Base-by-base conservation (phyloP, 129 eudicot genomes). In the Arctium lappa region DNA sequence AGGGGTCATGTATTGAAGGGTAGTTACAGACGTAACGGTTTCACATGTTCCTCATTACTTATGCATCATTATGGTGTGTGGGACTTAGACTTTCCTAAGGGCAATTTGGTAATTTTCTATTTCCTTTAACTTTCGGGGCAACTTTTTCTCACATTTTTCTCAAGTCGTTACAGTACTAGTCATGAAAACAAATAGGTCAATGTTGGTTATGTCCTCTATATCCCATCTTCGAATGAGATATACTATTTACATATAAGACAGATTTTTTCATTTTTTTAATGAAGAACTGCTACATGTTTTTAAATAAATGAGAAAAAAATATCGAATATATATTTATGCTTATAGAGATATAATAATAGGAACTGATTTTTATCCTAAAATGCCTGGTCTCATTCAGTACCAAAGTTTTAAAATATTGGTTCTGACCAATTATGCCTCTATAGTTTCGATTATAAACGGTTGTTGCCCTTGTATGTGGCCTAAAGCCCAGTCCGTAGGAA, bases 21-120 rank as follows among this genome's bases (percentile, higher is more conserved):
- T 3, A 10, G 74, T 62, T 78, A 69, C 8, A 6, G 73, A 60
- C 36, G 74, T 40, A 72, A 78, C 56, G 75, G 80, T 72, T 73
- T 82, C 81, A 76, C 86, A 76, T 34, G 70, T 63, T 60, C 33
- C 9, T 78, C 74, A 62, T 84, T 79, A 79, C 12, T 79, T 56
- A 71, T 78, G 48, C 87, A 73, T 84, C 39, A 40, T 3, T 69
- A 16, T 72, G 12, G 87, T 69, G 86, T 83, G 78, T 78, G 39
- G 11, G 27, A 22, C 27, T 22, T 22, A 22, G 53, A 73, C 22
- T 56, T 62, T 31, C 38, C 34, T 13, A 42, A 36, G 72, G 83
- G 50, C 8, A 30, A 8, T 29, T 77, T 77, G 0, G n/a, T 29
- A 66, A n/a, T 60, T 60, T 60, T 16, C 22, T 18, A 60, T 18